A percentile compares a stretch with the other conserved stretches of the same genome.
Conservation (phyloP, 352 stramenopile species). For the Saprolegnia diclina region DNA sequence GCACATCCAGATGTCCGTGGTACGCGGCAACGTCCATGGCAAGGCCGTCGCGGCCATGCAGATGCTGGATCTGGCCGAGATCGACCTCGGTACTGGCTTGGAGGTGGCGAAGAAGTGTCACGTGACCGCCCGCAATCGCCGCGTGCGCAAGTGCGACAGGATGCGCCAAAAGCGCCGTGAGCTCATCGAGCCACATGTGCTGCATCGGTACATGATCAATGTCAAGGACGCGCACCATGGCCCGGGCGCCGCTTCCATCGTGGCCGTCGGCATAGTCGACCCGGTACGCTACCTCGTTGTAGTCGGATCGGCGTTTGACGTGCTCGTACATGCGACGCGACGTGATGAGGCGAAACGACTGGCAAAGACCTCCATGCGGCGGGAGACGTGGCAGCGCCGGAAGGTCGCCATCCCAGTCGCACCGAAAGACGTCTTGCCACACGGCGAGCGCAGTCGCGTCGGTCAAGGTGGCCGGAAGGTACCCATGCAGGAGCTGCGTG, state of each 20-base stretch:
- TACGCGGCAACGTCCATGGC: constrained; percentile 12
- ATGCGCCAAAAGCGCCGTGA: background rate
- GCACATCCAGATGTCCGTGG: background rate
- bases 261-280: background rate
- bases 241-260: background rate
- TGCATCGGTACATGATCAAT: constrained; percentile 6
- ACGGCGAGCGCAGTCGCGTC: background rate
- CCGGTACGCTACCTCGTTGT: background rate
- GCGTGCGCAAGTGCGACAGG: background rate
- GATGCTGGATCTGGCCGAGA: background rate
- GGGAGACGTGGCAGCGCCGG: background rate
- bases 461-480: background rate
- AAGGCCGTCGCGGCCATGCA: background rate
- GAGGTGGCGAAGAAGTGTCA: background rate
- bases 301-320: background rate
- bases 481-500: background rate
- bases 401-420: background rate
- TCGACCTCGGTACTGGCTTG: background rate
- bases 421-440: background rate
- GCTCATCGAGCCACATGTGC: constrained; percentile 3
- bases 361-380: background rate
- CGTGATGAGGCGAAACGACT: background rate
- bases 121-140: background rate
- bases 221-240: background rate
- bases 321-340: background rate